Evolutionary conservation across 1,284 basidiomycete species (phyloP).

Genomic region (Ustilago sp.): DNA sequence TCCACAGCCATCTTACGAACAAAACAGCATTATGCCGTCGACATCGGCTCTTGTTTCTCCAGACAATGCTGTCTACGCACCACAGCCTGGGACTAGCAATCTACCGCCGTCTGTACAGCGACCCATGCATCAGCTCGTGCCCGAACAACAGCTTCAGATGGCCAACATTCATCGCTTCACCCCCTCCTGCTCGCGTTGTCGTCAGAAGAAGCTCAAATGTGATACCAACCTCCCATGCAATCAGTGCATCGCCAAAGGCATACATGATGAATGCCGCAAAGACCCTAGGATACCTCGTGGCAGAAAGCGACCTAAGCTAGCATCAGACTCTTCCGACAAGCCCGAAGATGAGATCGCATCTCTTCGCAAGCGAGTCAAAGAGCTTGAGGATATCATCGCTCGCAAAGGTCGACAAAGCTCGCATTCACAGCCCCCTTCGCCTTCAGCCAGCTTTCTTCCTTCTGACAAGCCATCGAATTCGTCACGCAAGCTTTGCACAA

Average conservation of each 20-base stretch:
- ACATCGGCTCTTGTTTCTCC: not conserved
- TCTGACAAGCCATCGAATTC: conserved; percentile 20
- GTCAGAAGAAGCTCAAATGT: conserved; percentile 57
- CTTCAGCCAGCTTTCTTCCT: conserved; percentile 13
- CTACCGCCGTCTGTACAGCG: conserved; percentile 31
- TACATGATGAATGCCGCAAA: conserved; percentile 53
- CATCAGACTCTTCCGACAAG: conserved; percentile 14
- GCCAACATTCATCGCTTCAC: conserved; percentile 50
- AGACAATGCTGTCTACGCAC: not conserved
- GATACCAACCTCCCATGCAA: conserved; percentile 52
- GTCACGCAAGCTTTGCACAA: conserved; percentile 29
- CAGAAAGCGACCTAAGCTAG: conserved; percentile 44
- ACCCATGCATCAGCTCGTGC: conserved; percentile 37
- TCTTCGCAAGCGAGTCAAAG: conserved; percentile 39
- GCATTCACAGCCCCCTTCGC: conserved; percentile 15
- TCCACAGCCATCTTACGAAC: not conserved
- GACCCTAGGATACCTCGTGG: conserved; percentile 52
- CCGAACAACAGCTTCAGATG: conserved; percentile 46
- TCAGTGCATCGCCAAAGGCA: conserved; percentile 56
- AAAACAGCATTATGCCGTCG: not conserved
- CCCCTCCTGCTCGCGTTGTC: conserved; percentile 49
- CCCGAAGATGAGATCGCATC: conserved; percentile 32
- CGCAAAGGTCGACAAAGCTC: not conserved
- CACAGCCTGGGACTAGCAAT: conserved; percentile 1
- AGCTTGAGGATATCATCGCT: conserved; percentile 32